Percentiles rank a stretch among this genome's conserved stretches.
These are phyloP conservation scores for Cymbopogon citratus DNA, from an alignment of 176 grass and related monocot genomes.

Conservation along the genomic window DNA sequence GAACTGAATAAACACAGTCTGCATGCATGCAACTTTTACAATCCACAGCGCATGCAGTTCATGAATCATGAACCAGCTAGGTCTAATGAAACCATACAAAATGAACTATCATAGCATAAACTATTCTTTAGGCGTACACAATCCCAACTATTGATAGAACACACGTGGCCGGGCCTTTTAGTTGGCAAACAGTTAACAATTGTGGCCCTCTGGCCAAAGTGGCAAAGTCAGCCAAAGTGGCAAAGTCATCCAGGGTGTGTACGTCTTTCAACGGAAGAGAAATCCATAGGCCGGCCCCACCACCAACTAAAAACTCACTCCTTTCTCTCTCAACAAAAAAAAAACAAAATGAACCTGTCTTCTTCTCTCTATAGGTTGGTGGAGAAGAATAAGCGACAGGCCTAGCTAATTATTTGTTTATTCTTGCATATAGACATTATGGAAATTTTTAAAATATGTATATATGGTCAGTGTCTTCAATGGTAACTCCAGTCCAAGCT, in stretches of 20 bases:
- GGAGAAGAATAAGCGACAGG: neutral
- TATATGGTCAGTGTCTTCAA: neutral
- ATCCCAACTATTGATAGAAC: neutral
- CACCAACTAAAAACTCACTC: slow-evolving; percentile 14
- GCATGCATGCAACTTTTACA: neutral
- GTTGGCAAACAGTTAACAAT: neutral
- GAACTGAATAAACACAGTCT: neutral
- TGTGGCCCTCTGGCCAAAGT: neutral
- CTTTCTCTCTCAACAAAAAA: neutral
- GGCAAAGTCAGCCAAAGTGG: too few relatives aligned
- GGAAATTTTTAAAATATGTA: too few relatives aligned
- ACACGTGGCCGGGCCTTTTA: neutral
- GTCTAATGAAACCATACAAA: neutral
- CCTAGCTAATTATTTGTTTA: neutral
- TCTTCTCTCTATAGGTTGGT: neutral
- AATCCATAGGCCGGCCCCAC: neutral
- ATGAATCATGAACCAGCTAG: neutral
- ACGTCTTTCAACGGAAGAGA: neutral
- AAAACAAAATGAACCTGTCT: neutral
- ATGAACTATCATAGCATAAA: neutral
- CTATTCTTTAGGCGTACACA: neutral
- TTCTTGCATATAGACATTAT: neutral
- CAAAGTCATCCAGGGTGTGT: neutral
- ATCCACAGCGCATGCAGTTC: neutral
- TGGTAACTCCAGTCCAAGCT: neutral